phyloP scores from a whole-genome alignment of 1,284 basidiomycete species.

The Pseudozyma tsukubaensis region DNA sequence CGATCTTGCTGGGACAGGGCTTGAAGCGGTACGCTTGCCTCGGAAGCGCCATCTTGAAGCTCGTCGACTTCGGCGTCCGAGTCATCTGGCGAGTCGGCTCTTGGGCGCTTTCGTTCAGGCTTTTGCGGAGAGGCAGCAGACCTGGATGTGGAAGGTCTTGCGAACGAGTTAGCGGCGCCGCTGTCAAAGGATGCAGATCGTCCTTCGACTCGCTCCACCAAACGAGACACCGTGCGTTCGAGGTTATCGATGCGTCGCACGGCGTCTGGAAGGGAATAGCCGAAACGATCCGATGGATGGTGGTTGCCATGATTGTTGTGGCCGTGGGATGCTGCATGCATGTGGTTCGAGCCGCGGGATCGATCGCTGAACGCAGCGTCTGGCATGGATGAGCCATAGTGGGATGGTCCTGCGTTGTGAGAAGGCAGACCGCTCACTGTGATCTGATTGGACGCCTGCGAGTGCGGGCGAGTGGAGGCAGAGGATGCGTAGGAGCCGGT shows the following conservation, averaged over 20 bases:
- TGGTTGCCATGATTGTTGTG: slow-evolving; percentile 9
- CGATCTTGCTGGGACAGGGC: slow-evolving; percentile 18
- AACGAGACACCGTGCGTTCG: slow-evolving; percentile 36
- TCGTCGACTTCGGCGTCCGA: slow-evolving; percentile 49
- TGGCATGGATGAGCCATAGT: slow-evolving; percentile 3
- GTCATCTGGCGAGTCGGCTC: slow-evolving; percentile 30
- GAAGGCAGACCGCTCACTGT: slow-evolving; percentile 30
- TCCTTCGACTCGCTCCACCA: slow-evolving; percentile 29
- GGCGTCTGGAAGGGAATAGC: slow-evolving; percentile 39
- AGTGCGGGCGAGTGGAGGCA: slow-evolving; percentile 21
- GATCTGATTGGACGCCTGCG: slow-evolving; percentile 21
- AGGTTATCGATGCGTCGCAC: slow-evolving; percentile 36
- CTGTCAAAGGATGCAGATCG: slow-evolving; percentile 6
- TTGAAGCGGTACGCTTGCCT: slow-evolving; percentile 36
- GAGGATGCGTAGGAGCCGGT: slow-evolving; percentile 26
- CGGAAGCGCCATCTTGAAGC: slow-evolving; percentile 42
- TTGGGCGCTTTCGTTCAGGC: slow-evolving; percentile 31
- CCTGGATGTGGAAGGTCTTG: slow-evolving; percentile 19
- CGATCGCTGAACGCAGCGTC: slow-evolving; percentile 12
- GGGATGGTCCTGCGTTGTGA: slow-evolving; percentile 1
- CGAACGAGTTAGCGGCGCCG: background rate
- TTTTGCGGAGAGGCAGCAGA: slow-evolving; percentile 26
- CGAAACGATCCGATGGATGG: slow-evolving; percentile 25
- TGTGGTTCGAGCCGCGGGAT: slow-evolving; percentile 5
- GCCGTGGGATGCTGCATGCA: background rate